Evolutionary conservation across 148 eudicot species (phyloP).

Genomic region (Camellia japonica): DNA sequence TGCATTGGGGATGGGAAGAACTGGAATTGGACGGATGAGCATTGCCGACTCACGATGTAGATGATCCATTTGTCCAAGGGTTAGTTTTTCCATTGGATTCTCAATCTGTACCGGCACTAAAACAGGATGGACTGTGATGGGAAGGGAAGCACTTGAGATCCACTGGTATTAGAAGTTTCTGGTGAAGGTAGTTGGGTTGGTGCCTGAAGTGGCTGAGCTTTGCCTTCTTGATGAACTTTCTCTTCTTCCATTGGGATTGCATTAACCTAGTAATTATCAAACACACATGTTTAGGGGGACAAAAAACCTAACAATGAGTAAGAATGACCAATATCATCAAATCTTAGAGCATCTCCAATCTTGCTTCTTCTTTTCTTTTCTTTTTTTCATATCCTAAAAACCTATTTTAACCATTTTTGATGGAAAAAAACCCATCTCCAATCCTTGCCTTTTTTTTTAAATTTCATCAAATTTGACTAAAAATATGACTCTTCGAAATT

Average conservation of each 20-base stretch:
- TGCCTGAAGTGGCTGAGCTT: slow-evolving; percentile 17
- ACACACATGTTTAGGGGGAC: slow-evolving; percentile 9
- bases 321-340: no score
- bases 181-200: slow-evolving; percentile 18
- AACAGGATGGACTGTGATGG: slow-evolving; percentile 22
- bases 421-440: no score
- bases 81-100: slow-evolving; percentile 19
- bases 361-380: no score
- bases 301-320: no score
- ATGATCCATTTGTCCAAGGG: slow-evolving; percentile 14
- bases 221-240: slow-evolving; percentile 24
- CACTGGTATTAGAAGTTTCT: slow-evolving; percentile 16
- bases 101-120: slow-evolving; percentile 24
- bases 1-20: slow-evolving; percentile 17
- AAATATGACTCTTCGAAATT: no score
- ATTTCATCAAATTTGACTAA: no score
- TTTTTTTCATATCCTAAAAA: no score
- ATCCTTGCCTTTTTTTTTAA: no score
- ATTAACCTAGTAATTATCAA: slow-evolving; percentile 29
- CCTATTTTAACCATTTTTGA: no score
- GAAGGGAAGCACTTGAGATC: slow-evolving; percentile 26
- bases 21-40: slow-evolving; percentile 24
- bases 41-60: slow-evolving; percentile 15
- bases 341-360: no score
- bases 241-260: slow-evolving; percentile 34